Evolutionary conservation across 768 basidiomycete genomes (phyloP).

Genomic region (Tricholoma flavovirens): DNA sequence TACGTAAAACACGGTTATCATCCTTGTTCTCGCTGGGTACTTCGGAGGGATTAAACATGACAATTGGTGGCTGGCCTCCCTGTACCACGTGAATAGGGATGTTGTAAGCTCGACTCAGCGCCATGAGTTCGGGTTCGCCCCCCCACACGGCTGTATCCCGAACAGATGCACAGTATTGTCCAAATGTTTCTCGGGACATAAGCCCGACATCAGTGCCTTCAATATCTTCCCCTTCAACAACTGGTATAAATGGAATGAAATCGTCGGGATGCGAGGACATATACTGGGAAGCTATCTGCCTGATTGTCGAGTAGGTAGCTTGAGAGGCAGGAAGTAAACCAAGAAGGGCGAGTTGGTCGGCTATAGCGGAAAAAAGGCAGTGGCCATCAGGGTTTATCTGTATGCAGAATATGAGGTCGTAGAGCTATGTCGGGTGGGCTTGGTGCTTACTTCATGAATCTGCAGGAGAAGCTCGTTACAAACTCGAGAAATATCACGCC

Average conservation of each 20-base stretch:
- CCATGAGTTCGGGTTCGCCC: slow-evolving; percentile 94
- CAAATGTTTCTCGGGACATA: slow-evolving; percentile 63
- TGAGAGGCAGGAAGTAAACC: slow-evolving; percentile 52
- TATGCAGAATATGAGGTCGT: background rate
- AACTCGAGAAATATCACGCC: slow-evolving; percentile 52
- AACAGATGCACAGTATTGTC: slow-evolving; percentile 71
- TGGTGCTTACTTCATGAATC: slow-evolving; percentile 51
- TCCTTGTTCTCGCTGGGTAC: slow-evolving; percentile 20
- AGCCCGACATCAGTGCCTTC: slow-evolving; percentile 59
- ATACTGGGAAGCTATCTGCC: slow-evolving; percentile 71
- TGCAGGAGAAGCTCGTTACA: slow-evolving; percentile 64
- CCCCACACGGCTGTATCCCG: slow-evolving; percentile 91
- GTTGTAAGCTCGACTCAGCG: slow-evolving; percentile 73
- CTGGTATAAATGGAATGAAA: slow-evolving; percentile 90
- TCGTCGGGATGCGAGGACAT: slow-evolving; percentile 80
- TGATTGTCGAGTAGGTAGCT: slow-evolving; percentile 56
- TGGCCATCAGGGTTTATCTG: slow-evolving; percentile 97
- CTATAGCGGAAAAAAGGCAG: slow-evolving; percentile 91
- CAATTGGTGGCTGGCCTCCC: slow-evolving; percentile 70
- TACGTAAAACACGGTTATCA: slow-evolving; percentile 45
- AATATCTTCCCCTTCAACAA: slow-evolving; percentile 63
- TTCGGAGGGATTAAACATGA: slow-evolving; percentile 67
- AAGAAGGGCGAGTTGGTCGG: slow-evolving; percentile 82
- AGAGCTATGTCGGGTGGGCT: background rate
- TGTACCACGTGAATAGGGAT: slow-evolving; percentile 92